Evolutionary conservation across 164 flowering plant species (phyloP).

Genomic region (Macadamia tetraphylla): DNA sequence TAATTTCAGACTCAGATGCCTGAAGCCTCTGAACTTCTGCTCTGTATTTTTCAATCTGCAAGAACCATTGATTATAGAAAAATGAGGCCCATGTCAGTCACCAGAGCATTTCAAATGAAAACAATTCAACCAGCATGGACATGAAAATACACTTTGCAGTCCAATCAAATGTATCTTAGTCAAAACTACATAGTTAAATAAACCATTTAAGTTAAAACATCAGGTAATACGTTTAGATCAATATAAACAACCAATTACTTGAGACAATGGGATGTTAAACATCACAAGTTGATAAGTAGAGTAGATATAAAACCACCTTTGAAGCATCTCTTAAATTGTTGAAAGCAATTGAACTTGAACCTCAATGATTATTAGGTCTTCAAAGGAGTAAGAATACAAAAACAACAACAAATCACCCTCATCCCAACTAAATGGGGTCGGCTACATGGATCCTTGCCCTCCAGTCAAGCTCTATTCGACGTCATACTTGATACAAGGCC

Average conservation of each 20-base stretch:
- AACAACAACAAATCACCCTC: too few species aligned
- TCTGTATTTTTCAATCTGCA: constrained; percentile 74
- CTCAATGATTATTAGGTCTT: too few species aligned
- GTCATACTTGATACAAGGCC: too few species aligned
- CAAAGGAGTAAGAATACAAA: too few species aligned
- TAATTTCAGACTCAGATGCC: constrained; percentile 88
- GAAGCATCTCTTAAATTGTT: too few species aligned
- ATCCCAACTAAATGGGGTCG: too few species aligned
- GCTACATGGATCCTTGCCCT: too few species aligned
- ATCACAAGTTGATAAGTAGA: neutral
- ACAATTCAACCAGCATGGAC: neutral
- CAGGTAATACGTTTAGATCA: neutral
- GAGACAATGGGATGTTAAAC: neutral
- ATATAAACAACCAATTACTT: neutral
- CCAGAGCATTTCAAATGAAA: constrained; percentile 1
- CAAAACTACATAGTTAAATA: neutral
- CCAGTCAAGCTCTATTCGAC: too few species aligned
- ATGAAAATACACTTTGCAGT: neutral
- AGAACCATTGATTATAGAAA: neutral
- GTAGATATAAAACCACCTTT: too few species aligned
- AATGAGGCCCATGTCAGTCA: neutral
- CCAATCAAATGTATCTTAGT: neutral
- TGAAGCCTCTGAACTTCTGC: constrained; percentile 77
- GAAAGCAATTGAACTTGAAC: too few species aligned
- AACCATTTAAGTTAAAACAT: neutral